Evolutionary conservation across 345 rosid species (phyloP), one percentile per base, ranked within the genome.

Genomic region (Balakata baccata): DNA sequence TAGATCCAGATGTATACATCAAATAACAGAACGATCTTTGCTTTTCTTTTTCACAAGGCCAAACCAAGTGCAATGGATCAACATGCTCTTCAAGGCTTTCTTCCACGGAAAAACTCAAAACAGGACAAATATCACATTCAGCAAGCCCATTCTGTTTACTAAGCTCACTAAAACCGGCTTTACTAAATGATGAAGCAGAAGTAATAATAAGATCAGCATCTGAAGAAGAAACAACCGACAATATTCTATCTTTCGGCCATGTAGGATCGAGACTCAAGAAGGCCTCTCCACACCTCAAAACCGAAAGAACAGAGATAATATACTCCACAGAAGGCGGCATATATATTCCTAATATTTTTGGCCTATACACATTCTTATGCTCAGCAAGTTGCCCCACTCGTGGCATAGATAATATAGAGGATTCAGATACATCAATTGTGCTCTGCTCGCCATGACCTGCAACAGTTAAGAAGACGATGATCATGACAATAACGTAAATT

Each of bases 1-100:
- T 88, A 14, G 99, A 95, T 68, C 99, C 99, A 4, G 98, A 95
- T 11, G 99, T 95, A 81, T 88, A 92, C 89, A 95, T 85, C 47
- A 95, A 67, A 86, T 89, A 95, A 78, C 97, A 89, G 77, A 92
- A 92, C 22, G 64, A 58, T 71, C 96, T 88, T 50, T 82, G 74
- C 23, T 72, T 72, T 52, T 74, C 81, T 66, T 52, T 79, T 76
- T 76, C 75, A 77, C 99, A 92, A 77, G 92, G 92, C 85, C 85
- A 90, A 75, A 45, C 63, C 58, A 76, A 80, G 73, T 69, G 73
- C 8, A 73, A 22, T 23, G 39, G 37, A 72, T 25, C 43, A 43
- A n/a, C 50, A 65, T 37, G 72, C 20, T 17, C 74, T 68, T 73
- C 66, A 68, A 80, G 23, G 7, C 68, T 75, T 61, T 85, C 88